Evolutionary conservation across 1,284 basidiomycete genomes (phyloP), one percentile per base, ranked within the genome.

Genomic region (Naganishia sp.): DNA sequence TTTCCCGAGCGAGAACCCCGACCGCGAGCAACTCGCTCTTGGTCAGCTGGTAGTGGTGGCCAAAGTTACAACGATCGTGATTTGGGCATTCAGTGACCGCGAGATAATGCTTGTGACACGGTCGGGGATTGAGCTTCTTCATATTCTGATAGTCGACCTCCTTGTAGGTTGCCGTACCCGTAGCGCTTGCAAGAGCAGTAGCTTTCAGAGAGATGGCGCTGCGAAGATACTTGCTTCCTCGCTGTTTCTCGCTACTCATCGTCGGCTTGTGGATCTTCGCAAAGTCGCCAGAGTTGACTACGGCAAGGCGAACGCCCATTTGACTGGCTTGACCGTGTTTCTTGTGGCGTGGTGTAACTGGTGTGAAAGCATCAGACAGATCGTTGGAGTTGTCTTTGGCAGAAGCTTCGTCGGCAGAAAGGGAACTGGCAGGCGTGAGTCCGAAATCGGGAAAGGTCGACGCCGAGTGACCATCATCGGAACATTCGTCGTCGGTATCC

Each of bases 21-120:
- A 68, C 57, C 4, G 64, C 67, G 16, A 46, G 50, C 23, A 68
- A 16, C 46, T 65, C 67, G 44, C 44, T 56, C 44, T 68, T 31
- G 0, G 67, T 65, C 28, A 68, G 45, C 25, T 68, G 52, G 60
- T 68, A 68, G 44, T 59, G 45, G 33, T 68, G 67, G 6, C 64
- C 64, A 46, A 65, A 68, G 18, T 39, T 36, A 64, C 67, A 68
- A 25, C 16, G 31, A 23, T 50, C 49, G 3, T 33, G 36, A 13
- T 50, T 68, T 9, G 49, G 48, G 39, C 64, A 66, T 7, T 59
- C 49, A 18, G 56, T 63, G 48, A 56, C 55, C 7, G 57, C 16
- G 16, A 68, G 64, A 44, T 68, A 68, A 31, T 65, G 63, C 43
- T 60, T 61, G 56, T 65, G 64, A 48, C 67, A 68, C 1, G 67